Base-by-base conservation (phyloP, 2,329 filamentous ascomycete species). In the Passalora sequoiae region DNA sequence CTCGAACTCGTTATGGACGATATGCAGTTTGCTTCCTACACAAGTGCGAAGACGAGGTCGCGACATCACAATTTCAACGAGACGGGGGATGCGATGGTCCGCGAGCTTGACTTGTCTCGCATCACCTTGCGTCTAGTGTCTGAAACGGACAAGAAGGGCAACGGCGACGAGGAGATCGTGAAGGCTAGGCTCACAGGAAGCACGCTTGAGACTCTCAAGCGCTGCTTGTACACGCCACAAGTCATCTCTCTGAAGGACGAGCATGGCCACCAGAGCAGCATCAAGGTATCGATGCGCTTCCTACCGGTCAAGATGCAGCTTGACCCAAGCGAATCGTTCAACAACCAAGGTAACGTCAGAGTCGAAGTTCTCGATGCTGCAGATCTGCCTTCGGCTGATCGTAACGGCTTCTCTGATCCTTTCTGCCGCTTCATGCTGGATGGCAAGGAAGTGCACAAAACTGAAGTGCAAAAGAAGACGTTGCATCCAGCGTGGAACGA, bases 401-500 rank as follows among this genome's bases (percentile, higher is more conserved):
- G 89, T 24, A 98, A 98, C 62, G 92, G 92, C 56, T 97, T 85
- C 76, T 96, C 89, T 58, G 92, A 98, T 61, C 92, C 92, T 4
- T 98, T 91, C 72, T 94, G 86, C 77, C 91, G 91, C 61, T 98
- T 98, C 64, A 80, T 86, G 52, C 76, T 97, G 54, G 91, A 94
- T 59, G 89, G 84, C 35, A 82, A 88, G 59, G 86, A 94, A 44
- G 78, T 97, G 1, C 89, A 87, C 79, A 98, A 97, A 76, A 94
- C 89, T 32, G 94, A 96, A 69, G 82, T 83, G 2, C 83, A 91
- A 64, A 98, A 97, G 78, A 98, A 98, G 77, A 97, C 92, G 0
- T 76, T 98, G 3, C 83, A 92, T 55, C 92, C 92, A 0, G 78
- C 81, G 0, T 98, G 94, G 94, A 97, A 97, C 61, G 92, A 98